Conservation (phyloP, 176 grass and related monocot species). For the sorghum (Sorghum bicolor) region DNA sequence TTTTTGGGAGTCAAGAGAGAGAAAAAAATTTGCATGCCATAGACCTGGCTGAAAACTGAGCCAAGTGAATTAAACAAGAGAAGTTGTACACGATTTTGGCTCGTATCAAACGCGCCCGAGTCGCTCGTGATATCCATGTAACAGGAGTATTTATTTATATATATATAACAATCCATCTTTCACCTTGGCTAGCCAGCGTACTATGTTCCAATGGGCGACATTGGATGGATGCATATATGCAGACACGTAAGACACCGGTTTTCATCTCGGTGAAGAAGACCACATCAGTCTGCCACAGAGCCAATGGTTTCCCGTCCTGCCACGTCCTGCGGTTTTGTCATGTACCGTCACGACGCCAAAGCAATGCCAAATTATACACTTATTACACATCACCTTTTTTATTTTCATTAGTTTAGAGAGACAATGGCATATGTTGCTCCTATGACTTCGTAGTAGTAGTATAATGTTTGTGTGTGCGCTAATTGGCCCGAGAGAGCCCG, state of each 20-base stretch:
- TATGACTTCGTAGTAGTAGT: background rate
- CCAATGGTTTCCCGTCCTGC: background rate
- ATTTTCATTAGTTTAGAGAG: background rate
- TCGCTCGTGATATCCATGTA: too few relatives aligned
- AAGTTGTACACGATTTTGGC: too few relatives aligned
- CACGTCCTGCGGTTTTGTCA: background rate
- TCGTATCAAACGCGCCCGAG: too few relatives aligned
- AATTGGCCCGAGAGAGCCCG: background rate
- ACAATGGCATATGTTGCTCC: too few relatives aligned
- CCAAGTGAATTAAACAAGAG: too few relatives aligned
- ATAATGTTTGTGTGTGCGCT: background rate
- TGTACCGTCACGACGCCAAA: background rate
- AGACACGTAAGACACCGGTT: background rate
- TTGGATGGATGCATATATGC: background rate
- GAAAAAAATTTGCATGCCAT: too few relatives aligned
- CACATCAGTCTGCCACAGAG: constrained; percentile 11
- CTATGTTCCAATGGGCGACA: background rate
- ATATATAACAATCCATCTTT: background rate
- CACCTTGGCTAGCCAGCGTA: background rate
- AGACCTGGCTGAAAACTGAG: too few relatives aligned
- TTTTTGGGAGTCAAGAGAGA: too few relatives aligned
- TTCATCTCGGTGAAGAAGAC: constrained; percentile 1
- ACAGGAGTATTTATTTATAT: too few relatives aligned
- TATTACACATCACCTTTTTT: background rate
- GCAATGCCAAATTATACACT: background rate